Evolutionary conservation across 2,329 filamentous ascomycete genomes (phyloP), one percentile per base, ranked within the genome.

Genomic region (Neonectria punicea): DNA sequence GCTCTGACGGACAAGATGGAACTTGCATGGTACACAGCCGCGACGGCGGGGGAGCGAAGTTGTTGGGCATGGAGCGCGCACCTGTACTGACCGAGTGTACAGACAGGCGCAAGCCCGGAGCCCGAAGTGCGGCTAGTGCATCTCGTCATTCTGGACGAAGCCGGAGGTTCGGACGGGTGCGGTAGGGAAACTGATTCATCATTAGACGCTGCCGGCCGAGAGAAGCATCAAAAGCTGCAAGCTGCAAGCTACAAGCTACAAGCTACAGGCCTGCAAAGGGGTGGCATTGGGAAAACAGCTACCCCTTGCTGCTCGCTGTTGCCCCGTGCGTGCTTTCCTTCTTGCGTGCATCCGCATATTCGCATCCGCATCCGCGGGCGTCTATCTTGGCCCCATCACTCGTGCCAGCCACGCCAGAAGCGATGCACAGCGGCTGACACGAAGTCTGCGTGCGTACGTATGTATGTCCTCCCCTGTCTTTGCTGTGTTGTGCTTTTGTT

Each of bases 341-440:
- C 41, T 41, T 50, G 43, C 58, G 53, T 47, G 58, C 63, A 59
- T 58, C 60, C 60, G 63, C 63, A 65, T 61, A 59, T 56, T 59
- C 63, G 59, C 59, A 63, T 63, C 61, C 54, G 51, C 55, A 53
- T 56, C 61, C 67, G 55, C 62, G 32, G 50, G 53, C 62, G 53
- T 66, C 64, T 70, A 63, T 70, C 47, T 72, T 34, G 65, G 36
- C 47, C 43, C 46, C 59, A 10, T 44, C 39, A 58, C 58, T 63
- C 65, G 69, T 66, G 49, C 53, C 58, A 70, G 66, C 22, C 44
- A 36, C 20, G 30, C 43, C 58, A 55, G 32, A 32, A 32, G 43
- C 56, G 14, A 58, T 63, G 67, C 53, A 70, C 63, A 53, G 68
- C 62, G 53, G 53, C 61, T 68, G 58, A 59, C 58, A 70, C 64